Conservation (phyloP, 2,329 filamentous ascomycete species). For the Orbilia blumenaviensis region DNA sequence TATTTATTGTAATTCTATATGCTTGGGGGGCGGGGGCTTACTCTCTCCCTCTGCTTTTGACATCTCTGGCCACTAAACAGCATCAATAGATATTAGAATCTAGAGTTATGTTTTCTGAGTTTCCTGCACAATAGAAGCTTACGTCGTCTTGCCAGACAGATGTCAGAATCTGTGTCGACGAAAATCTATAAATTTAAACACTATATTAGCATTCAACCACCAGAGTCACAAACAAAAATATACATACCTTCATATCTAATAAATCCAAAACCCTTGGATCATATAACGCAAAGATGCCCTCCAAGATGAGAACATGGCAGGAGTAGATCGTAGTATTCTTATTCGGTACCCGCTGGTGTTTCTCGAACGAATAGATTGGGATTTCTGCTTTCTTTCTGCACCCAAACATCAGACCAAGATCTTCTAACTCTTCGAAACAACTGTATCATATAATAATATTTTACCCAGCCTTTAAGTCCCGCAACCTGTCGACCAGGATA, state of each 20-base stretch:
- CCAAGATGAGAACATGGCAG: constrained; percentile 91
- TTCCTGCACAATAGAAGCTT: constrained; percentile 59
- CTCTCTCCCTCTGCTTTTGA: constrained; percentile 85
- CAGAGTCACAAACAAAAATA: not conserved
- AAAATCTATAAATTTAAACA: constrained; percentile 77
- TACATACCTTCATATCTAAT: constrained; percentile 83
- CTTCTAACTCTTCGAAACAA: not conserved
- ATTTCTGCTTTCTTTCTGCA: constrained; percentile 86
- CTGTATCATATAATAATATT: not conserved
- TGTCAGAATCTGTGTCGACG: constrained; percentile 93
- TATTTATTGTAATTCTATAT: too few relatives aligned
- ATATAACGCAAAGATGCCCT: constrained; percentile 94
- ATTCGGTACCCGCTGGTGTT: constrained; percentile 77
- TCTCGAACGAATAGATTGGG: constrained; percentile 88
- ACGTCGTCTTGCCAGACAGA: constrained; percentile 89
- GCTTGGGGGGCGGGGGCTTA: too few relatives aligned
- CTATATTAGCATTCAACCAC: not conserved
- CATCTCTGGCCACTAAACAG: constrained; percentile 72
- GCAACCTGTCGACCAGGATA: constrained; percentile 78
- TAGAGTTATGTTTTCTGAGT: not conserved
- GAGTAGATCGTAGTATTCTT: constrained; percentile 92
- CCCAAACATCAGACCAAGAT: constrained; percentile 50
- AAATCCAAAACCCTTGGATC: constrained; percentile 85
- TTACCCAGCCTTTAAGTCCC: constrained; percentile 90
- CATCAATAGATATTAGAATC: constrained; percentile 14